These are phyloP conservation scores for Verticillium isaacii DNA, from an alignment of 2,329 filamentous ascomycete species.

Conservation along the genomic window DNA sequence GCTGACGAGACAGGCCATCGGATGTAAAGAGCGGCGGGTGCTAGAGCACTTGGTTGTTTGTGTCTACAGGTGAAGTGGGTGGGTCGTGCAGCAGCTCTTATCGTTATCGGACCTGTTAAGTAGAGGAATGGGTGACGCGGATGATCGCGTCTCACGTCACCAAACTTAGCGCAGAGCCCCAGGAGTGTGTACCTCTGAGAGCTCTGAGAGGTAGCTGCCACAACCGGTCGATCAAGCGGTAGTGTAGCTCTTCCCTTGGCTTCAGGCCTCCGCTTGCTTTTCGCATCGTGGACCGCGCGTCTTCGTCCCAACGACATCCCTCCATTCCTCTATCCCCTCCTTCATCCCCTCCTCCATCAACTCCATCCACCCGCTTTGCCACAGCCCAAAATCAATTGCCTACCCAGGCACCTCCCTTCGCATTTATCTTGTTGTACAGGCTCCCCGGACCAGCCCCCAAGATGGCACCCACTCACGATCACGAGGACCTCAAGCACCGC, in stretches of 20 bases:
- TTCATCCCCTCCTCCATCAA: background rate
- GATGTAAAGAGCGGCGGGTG: no score
- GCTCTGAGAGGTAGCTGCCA: background rate
- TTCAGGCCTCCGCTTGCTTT: background rate
- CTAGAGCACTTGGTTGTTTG: no score
- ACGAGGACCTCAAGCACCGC: constrained; percentile 12
- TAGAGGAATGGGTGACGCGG: background rate
- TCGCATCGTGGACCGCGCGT: background rate
- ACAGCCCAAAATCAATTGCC: background rate
- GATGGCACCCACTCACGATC: background rate
- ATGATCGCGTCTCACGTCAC: background rate
- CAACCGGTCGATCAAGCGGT: background rate
- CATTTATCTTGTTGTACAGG: background rate
- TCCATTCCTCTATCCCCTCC: background rate
- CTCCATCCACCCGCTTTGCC: background rate
- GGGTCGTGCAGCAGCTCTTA: background rate
- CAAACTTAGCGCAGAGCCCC: background rate
- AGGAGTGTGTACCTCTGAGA: background rate
- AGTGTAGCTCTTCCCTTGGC: background rate
- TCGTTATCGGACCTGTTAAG: background rate
- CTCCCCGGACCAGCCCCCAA: background rate
- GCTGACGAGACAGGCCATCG: no score
- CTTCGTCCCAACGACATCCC: background rate
- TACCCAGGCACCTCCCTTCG: no score
- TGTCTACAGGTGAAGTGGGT: no score